phyloP scores from a whole-genome alignment of 768 basidiomycete genomes.

The Crucibulum laeve region DNA sequence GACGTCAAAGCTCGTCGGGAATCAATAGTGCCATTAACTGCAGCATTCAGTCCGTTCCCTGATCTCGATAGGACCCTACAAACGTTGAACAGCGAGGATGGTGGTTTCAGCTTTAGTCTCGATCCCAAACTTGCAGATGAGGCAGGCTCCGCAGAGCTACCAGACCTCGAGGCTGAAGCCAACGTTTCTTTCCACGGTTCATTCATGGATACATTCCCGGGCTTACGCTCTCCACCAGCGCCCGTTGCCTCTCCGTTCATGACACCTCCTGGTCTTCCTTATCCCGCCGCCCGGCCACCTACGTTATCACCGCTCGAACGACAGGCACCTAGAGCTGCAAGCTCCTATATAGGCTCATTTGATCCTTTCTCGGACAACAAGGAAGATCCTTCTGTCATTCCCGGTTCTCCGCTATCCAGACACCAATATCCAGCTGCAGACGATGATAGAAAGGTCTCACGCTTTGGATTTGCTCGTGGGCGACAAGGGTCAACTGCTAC shows the following conservation, averaged over 20 bases:
- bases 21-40: constrained; percentile 33
- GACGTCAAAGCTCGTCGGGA: constrained; percentile 79
- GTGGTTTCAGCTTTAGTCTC: constrained; percentile 80
- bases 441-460: constrained; percentile 71
- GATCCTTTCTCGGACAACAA: constrained; percentile 70
- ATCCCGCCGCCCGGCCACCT: constrained; percentile 33
- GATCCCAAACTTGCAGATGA: constrained; percentile 71
- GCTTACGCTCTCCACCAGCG: constrained; percentile 36
- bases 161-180: constrained; percentile 49
- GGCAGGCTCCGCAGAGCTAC: constrained; percentile 32
- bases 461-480: constrained; percentile 78
- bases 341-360: constrained; percentile 66
- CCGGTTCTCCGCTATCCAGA: constrained; percentile 7
- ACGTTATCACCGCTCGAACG: constrained; percentile 34
- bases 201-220: constrained; percentile 70
- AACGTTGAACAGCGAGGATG: constrained; percentile 61
- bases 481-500: constrained; percentile 54
- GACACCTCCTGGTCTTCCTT: constrained; percentile 51
- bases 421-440: constrained; percentile 27
- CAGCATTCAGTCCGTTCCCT: constrained; percentile 68
- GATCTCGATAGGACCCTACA: constrained; percentile 85
- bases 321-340: constrained; percentile 39
- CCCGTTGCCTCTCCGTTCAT: constrained; percentile 28
- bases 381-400: constrained; percentile 37
- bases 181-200: constrained; percentile 58